These are phyloP conservation scores for Rusavskia elegans DNA, from an alignment of 495 filamentous ascomycete species.

Conservation along the genomic window DNA sequence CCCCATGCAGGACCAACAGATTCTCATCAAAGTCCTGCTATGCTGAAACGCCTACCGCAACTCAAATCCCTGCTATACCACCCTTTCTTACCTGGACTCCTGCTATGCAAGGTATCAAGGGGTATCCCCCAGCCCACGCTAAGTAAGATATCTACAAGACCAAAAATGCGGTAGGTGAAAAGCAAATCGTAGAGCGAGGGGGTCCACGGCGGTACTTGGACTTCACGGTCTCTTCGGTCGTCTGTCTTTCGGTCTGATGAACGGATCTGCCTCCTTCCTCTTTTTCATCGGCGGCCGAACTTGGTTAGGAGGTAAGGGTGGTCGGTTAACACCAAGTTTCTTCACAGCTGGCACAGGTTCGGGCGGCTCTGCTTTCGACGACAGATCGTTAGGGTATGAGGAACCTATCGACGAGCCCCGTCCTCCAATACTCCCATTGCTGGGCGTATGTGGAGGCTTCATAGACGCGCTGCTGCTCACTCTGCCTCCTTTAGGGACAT, in stretches of 20 bases:
- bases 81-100: not conserved
- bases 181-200: not conserved
- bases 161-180: not conserved
- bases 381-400: no score
- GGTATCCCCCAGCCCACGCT: not conserved
- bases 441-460: no score
- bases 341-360: not conserved
- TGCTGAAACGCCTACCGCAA: no score
- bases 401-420: no score
- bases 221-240: constrained; percentile 1
- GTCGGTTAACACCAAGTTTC: not conserved
- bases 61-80: not conserved
- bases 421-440: no score
- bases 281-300: constrained; percentile 24
- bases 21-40: no score
- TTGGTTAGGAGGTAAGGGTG: constrained; percentile 1
- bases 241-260: constrained; percentile 34
- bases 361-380: not conserved
- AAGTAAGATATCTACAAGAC: not conserved
- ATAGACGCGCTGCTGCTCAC: not conserved
- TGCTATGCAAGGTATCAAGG: not conserved
- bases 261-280: constrained; percentile 34
- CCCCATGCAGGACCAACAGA: no score
- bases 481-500: not conserved
- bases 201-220: no score